Evolutionary conservation across 2,329 filamentous ascomycete genomes (phyloP).

Genomic region (Daldinia sp.): DNA sequence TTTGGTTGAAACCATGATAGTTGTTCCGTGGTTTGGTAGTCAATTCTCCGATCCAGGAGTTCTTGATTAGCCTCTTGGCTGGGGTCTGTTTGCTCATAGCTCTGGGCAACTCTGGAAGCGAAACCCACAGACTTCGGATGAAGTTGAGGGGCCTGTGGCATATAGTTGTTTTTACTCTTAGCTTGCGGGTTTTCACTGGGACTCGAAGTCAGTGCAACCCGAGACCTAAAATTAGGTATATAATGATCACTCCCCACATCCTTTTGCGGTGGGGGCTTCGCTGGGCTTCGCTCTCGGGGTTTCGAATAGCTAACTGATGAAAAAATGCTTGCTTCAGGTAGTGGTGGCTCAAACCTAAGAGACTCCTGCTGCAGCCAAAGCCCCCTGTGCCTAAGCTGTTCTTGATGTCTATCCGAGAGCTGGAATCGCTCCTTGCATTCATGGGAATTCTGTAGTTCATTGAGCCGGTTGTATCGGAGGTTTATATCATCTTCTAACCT

Average conservation of each 20-base stretch:
- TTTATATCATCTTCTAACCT: background rate
- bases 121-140: slow-evolving; percentile 25
- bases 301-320: background rate
- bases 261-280: background rate
- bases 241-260: background rate
- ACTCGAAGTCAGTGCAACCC: slow-evolving; percentile 8
- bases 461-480: background rate
- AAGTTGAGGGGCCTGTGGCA: slow-evolving; percentile 7
- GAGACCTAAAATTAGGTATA: background rate
- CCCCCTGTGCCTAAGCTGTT: background rate
- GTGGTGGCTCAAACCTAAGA: slow-evolving; percentile 1
- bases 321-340: background rate
- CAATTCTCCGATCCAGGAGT: background rate
- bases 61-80: background rate
- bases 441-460: background rate
- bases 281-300: background rate
- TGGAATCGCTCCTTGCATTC: background rate
- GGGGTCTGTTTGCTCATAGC: background rate
- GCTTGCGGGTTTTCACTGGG: background rate
- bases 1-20: background rate
- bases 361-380: background rate
- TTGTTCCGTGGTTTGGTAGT: background rate
- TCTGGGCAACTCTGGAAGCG: slow-evolving; percentile 12
- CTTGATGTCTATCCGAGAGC: background rate
- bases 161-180: background rate